A percentile compares a stretch with the other conserved stretches of the same genome.
Evolutionary conservation across 164 flowering plant genomes (phyloP).

Genomic region (Nymphaea colorata): DNA sequence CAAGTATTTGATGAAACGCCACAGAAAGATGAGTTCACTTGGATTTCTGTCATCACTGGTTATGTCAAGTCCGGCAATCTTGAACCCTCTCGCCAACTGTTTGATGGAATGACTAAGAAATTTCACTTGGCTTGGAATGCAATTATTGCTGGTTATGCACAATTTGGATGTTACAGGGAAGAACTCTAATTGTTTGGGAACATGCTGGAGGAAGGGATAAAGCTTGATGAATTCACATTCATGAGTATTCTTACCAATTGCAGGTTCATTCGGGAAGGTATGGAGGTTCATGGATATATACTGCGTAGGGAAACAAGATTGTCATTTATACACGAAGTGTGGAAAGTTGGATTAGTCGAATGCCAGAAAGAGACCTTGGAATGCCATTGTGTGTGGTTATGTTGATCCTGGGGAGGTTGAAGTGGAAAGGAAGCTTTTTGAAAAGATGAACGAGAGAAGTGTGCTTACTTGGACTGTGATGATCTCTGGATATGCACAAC

Average conservation of each 20-base stretch:
- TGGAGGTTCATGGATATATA: constrained; percentile 37
- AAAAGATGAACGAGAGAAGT: constrained; percentile 25
- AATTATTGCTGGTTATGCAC: constrained; percentile 51
- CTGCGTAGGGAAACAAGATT: constrained; percentile 15
- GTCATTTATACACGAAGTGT: constrained; percentile 32
- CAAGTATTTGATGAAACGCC: constrained; percentile 56
- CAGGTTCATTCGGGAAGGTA: constrained; percentile 25
- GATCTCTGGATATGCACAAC: constrained; percentile 58
- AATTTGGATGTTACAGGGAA: constrained; percentile 24
- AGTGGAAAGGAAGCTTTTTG: constrained; percentile 29
- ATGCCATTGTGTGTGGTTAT: constrained; percentile 35
- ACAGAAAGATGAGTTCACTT: constrained; percentile 48
- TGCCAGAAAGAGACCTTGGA: constrained; percentile 37
- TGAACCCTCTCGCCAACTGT: constrained; percentile 23
- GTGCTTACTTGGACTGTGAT: constrained; percentile 40
- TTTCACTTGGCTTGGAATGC: constrained; percentile 47
- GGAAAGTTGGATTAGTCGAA: constrained; percentile 22
- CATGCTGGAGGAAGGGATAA: constrained; percentile 24
- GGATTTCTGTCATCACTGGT: constrained; percentile 75
- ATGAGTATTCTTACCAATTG: constrained; percentile 32
- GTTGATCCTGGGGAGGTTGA: constrained; percentile 19
- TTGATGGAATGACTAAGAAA: constrained; percentile 30
- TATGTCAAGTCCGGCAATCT: constrained; percentile 46
- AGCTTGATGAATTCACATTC: constrained; percentile 39
- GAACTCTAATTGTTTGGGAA: constrained; percentile 31